Percentiles rank a stretch among this genome's conserved stretches.
Evolutionary conservation across 345 rosid genomes (phyloP).

Genomic region (Camelina sativa): DNA sequence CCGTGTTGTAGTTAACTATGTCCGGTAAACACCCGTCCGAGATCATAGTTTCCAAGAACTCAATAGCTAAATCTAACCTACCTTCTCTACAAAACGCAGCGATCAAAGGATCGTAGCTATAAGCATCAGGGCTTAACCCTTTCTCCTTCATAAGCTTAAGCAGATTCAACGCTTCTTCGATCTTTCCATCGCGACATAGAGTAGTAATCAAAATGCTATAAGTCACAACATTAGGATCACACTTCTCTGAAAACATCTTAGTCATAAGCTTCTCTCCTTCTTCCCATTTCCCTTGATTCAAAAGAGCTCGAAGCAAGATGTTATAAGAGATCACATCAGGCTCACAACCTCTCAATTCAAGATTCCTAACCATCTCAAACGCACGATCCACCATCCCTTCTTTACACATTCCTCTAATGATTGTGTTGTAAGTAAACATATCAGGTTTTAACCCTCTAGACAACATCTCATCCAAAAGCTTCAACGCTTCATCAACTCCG

Average conservation of each 20-base stretch:
- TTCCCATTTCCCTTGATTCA: slow-evolving; percentile 73
- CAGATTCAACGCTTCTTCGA: slow-evolving; percentile 64
- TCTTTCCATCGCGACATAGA: slow-evolving; percentile 68
- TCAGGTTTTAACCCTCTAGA: slow-evolving; percentile 68
- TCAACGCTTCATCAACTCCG: slow-evolving; percentile 62
- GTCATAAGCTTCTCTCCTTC: slow-evolving; percentile 65
- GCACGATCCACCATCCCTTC: slow-evolving; percentile 66
- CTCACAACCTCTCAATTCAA: slow-evolving; percentile 58
- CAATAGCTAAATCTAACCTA: slow-evolving; percentile 70
- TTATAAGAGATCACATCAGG: slow-evolving; percentile 79
- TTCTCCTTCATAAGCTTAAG: slow-evolving; percentile 62
- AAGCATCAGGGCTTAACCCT: slow-evolving; percentile 71
- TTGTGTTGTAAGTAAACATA: slow-evolving; percentile 68
- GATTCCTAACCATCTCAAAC: slow-evolving; percentile 55
- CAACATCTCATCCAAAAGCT: slow-evolving; percentile 87
- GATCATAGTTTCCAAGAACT: slow-evolving; percentile 73
- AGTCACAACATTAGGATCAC: slow-evolving; percentile 70
- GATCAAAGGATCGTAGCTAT: slow-evolving; percentile 79
- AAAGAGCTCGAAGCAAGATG: slow-evolving; percentile 60
- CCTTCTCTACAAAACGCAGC: slow-evolving; percentile 80
- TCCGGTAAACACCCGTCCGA: slow-evolving; percentile 84
- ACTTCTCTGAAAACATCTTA: slow-evolving; percentile 63
- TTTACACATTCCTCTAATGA: slow-evolving; percentile 78
- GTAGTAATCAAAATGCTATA: slow-evolving; percentile 72
- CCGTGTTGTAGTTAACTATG: slow-evolving; percentile 79